Percentiles rank a stretch among this genome's conserved stretches.
Conservation (phyloP, 768 basidiomycete species). For the Leccinum pellstonianum region DNA sequence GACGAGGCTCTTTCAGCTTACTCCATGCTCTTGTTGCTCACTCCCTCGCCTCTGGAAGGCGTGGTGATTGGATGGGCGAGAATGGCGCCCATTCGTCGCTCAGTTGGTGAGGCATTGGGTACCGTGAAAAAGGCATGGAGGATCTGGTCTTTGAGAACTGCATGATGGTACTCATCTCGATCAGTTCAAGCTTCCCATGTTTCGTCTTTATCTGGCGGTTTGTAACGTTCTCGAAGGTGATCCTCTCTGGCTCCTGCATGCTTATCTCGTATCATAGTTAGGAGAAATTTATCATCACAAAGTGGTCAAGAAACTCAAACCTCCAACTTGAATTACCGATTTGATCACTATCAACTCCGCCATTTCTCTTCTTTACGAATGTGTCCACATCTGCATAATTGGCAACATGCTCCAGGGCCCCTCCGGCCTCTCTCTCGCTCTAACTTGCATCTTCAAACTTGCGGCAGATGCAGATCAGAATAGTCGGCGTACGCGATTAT, state of each 20-base stretch:
- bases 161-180: too few species aligned
- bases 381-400: slow-evolving; percentile 96
- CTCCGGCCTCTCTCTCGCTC: slow-evolving; percentile 76
- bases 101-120: too few species aligned
- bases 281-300: slow-evolving; percentile 87
- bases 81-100: too few species aligned
- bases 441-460: slow-evolving; percentile 89
- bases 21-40: too few species aligned
- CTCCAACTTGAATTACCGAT: slow-evolving; percentile 91
- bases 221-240: too few species aligned
- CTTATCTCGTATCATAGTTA: slow-evolving; percentile 54
- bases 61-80: too few species aligned
- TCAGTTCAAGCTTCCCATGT: too few species aligned
- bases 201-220: too few species aligned
- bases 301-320: slow-evolving; percentile 77
- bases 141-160: too few species aligned
- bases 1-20: too few species aligned
- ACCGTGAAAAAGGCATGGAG: too few species aligned
- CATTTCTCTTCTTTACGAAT: slow-evolving; percentile 95
- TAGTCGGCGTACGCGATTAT: slow-evolving; percentile 52
- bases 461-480: slow-evolving; percentile 94
- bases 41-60: too few species aligned
- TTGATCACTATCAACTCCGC: slow-evolving; percentile 95
- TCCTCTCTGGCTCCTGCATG: background rate
- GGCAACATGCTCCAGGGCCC: slow-evolving; percentile 90